Evolutionary conservation across 2,329 filamentous ascomycete genomes (phyloP).

Genomic region (Drechslerella dactyloides): DNA sequence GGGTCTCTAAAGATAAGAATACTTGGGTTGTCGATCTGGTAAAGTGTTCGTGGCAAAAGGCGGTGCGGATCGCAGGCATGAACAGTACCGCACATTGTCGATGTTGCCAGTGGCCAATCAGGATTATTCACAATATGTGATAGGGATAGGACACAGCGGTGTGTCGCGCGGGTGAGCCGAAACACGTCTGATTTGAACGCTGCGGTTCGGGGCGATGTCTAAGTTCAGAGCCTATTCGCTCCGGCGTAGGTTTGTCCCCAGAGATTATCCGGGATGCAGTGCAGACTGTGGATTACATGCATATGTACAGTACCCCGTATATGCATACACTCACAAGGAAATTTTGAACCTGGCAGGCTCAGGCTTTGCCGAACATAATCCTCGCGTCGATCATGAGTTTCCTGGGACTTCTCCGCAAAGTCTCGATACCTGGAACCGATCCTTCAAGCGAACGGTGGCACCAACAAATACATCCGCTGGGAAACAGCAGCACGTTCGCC

Average conservation of each 20-base stretch:
- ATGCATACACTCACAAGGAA: constrained; percentile 33
- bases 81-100: constrained; percentile 14
- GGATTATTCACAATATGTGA: constrained; percentile 9
- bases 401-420: constrained; percentile 19
- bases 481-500: background rate
- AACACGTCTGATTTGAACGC: constrained; percentile 17
- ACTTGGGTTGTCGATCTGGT: constrained; percentile 41
- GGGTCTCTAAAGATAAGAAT: constrained; percentile 20
- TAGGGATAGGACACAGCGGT: constrained; percentile 19
- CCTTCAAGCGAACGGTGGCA: constrained; percentile 42
- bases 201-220: constrained; percentile 24
- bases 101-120: constrained; percentile 20
- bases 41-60: constrained; percentile 33
- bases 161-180: constrained; percentile 11
- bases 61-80: background rate
- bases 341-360: constrained; percentile 38
- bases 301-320: background rate
- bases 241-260: constrained; percentile 25
- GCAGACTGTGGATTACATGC: background rate
- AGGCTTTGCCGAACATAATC: constrained; percentile 51
- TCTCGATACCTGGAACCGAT: constrained; percentile 28
- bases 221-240: background rate
- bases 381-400: constrained; percentile 45
- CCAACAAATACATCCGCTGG: constrained; percentile 11
- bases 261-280: constrained; percentile 21